Percentiles rank a stretch among this genome's conserved stretches.
phyloP scores from a whole-genome alignment of 345 rosid species.

The Rhodamnia argentea region DNA sequence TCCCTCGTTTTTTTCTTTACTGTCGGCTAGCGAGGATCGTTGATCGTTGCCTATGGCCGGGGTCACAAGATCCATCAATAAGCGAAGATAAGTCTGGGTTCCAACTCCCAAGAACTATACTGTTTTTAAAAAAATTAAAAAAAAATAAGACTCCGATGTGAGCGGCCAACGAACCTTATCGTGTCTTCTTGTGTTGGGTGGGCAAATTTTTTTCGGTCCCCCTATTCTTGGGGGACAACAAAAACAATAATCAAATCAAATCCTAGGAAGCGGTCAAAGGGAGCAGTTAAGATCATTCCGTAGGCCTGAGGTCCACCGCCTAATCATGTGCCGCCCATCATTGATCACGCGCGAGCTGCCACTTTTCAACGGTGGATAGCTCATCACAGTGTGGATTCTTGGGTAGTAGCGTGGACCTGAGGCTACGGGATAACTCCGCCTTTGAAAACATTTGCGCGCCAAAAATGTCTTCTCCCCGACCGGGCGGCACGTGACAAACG shows the following conservation, averaged over 20 bases:
- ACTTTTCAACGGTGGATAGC: neutral
- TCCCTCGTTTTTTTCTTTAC: too few species aligned
- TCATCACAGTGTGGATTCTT: neutral
- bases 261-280: neutral
- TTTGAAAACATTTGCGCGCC: slow-evolving; percentile 3
- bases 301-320: neutral
- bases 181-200: neutral
- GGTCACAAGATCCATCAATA: neutral
- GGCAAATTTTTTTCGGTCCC: neutral
- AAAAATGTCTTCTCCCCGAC: neutral
- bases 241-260: neutral
- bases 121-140: too few species aligned
- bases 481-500: neutral
- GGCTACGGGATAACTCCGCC: neutral
- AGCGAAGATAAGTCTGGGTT: neutral
- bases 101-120: neutral
- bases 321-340: neutral
- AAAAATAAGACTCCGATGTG: neutral
- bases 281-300: neutral
- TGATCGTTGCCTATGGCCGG: too few species aligned
- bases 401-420: neutral
- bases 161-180: neutral
- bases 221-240: neutral
- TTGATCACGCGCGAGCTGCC: neutral
- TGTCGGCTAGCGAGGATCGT: too few species aligned